Percentiles rank a stretch among this genome's conserved stretches.
phyloP scores from a whole-genome alignment of 225 moss, liverwort and hornwort species.

The Rhytidiadelphus loreus region DNA sequence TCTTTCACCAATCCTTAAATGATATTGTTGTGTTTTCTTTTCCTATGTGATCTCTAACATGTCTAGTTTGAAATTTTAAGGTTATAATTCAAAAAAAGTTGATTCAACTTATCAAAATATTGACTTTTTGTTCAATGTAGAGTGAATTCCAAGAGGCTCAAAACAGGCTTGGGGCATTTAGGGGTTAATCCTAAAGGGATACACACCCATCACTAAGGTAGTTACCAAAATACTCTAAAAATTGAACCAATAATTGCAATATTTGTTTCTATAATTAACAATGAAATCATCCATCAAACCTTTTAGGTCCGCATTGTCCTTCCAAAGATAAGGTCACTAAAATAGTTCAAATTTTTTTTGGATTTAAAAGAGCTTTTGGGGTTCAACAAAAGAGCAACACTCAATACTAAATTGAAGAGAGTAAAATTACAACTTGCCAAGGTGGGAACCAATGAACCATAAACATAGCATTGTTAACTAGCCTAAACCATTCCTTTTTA shows the following conservation, averaged over 20 bases:
- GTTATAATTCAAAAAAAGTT: no score
- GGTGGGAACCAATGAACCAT: accelerated
- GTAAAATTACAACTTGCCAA: accelerated
- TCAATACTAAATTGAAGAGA: not conserved
- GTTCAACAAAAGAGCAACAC: accelerated
- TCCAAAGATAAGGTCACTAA: accelerated
- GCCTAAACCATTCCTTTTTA: accelerated
- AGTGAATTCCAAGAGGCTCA: no score
- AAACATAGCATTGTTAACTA: not conserved
- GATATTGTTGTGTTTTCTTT: no score
- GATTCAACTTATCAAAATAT: no score
- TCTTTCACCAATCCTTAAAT: no score
- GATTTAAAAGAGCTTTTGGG: not conserved
- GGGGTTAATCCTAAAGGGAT: accelerated
- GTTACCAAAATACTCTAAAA: accelerated
- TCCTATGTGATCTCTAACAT: no score
- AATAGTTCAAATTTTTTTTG: accelerated
- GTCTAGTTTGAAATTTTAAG: no score
- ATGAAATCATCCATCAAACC: accelerated
- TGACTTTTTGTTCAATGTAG: no score
- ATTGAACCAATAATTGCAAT: not conserved
- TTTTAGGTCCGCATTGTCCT: accelerated
- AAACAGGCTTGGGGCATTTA: no score
- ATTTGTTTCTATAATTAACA: not conserved
- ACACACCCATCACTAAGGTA: not conserved